phyloP scores from a whole-genome alignment of 2,329 filamentous ascomycete species.

The Hypoxylon sp. region DNA sequence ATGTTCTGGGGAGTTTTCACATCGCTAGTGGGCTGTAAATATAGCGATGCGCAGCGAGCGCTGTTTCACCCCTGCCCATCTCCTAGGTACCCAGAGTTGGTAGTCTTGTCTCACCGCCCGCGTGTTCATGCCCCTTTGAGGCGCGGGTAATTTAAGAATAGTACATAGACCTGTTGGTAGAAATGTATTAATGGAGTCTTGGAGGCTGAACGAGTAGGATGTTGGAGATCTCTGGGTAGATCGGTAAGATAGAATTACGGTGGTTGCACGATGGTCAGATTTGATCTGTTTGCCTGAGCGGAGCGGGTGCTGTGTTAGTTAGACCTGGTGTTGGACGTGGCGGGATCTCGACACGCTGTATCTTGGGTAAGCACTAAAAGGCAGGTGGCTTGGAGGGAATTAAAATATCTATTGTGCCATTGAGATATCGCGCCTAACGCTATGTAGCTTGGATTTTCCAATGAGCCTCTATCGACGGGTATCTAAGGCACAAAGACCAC shows the following conservation, averaged over 20 bases:
- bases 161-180: not conserved
- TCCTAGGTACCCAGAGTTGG: not conserved
- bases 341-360: not conserved
- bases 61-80: not conserved
- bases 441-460: not conserved
- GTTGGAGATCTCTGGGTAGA: slow-evolving; percentile 1
- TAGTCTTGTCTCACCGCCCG: not conserved
- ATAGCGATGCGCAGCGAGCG: not conserved
- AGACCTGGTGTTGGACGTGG: not conserved
- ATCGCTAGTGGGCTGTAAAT: not conserved
- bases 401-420: not conserved
- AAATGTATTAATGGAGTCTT: slow-evolving; percentile 9
- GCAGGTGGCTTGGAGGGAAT: not conserved
- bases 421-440: not conserved
- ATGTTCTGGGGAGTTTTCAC: not conserved
- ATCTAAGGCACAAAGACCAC: slow-evolving; percentile 50
- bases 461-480: not conserved
- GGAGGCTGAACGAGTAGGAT: not conserved
- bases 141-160: not conserved
- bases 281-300: not conserved
- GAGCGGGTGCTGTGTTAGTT: not conserved
- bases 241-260: not conserved
- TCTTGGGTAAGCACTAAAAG: not conserved
- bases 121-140: not conserved
- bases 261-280: not conserved